phyloP scores from a whole-genome alignment of 2,329 filamentous ascomycete species.

The Ophiostoma perfectum region DNA sequence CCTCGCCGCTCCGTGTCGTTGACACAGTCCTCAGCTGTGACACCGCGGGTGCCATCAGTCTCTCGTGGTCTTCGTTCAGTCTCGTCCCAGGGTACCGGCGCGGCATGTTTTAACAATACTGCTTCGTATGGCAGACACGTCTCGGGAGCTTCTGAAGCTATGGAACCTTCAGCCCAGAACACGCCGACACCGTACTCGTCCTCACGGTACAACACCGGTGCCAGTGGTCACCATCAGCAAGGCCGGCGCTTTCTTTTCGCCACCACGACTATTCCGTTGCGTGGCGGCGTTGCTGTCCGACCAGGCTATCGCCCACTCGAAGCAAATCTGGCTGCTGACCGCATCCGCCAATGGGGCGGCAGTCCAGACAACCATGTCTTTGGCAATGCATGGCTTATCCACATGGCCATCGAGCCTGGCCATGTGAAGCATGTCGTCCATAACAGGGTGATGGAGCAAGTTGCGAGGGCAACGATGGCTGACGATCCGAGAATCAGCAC shows the following conservation, averaged over 20 bases:
- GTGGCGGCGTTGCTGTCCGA: slow-evolving; percentile 19
- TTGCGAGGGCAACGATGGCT: slow-evolving; percentile 8
- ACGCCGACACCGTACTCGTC: background rate
- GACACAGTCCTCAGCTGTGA: background rate
- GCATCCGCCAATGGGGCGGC: slow-evolving; percentile 25
- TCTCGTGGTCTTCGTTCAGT: background rate
- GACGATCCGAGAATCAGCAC: background rate
- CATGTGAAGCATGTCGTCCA: slow-evolving; percentile 23
- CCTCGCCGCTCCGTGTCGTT: background rate
- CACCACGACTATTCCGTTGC: slow-evolving; percentile 25
- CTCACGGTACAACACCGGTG: background rate
- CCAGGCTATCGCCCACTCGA: slow-evolving; percentile 26
- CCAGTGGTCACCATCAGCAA: slow-evolving; percentile 17
- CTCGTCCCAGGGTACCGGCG: background rate
- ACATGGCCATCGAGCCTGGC: slow-evolving; percentile 24
- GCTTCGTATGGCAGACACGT: no score
- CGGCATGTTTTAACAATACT: no score
- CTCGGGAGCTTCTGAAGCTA: background rate
- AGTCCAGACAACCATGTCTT: slow-evolving; percentile 24
- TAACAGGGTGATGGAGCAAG: slow-evolving; percentile 17
- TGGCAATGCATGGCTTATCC: slow-evolving; percentile 26
- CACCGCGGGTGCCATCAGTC: background rate
- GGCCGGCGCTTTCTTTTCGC: slow-evolving; percentile 24
- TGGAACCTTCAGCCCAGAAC: background rate
- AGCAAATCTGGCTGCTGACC: slow-evolving; percentile 18